These are phyloP conservation scores for Grigorovia humatica DNA, from an alignment of 805 yeast genomes.

Conservation along the genomic window DNA sequence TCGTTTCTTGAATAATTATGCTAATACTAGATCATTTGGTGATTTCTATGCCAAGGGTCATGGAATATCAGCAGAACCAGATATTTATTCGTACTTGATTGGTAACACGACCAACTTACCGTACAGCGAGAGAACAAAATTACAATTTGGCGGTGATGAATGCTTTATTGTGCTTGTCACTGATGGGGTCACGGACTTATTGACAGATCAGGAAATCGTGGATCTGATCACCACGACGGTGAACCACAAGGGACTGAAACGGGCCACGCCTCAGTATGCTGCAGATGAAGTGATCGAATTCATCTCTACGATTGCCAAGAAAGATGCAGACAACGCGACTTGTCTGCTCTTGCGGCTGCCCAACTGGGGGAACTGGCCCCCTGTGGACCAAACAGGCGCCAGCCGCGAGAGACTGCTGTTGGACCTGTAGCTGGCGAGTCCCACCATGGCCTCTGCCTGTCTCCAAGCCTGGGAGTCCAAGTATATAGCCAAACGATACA, in stretches of 20 bases:
- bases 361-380: slow-evolving; percentile 96
- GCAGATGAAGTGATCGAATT: slow-evolving; percentile 79
- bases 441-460: too few species aligned
- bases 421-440: neutral
- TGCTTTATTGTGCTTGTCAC: slow-evolving; percentile 71
- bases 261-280: slow-evolving; percentile 75
- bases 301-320: slow-evolving; percentile 75
- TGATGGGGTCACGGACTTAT: slow-evolving; percentile 77
- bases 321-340: slow-evolving; percentile 82
- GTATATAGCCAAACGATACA: too few species aligned
- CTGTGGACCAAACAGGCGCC: slow-evolving; percentile 71
- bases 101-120: slow-evolving; percentile 46
- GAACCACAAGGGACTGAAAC: slow-evolving; percentile 45
- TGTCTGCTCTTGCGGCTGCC: slow-evolving; percentile 67
- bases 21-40: slow-evolving; percentile 92
- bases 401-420: slow-evolving; percentile 58
- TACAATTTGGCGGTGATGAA: slow-evolving; percentile 70
- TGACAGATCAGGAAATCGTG: slow-evolving; percentile 84
- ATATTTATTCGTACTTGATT: slow-evolving; percentile 54
- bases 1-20: slow-evolving; percentile 62
- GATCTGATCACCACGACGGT: slow-evolving; percentile 72
- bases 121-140: slow-evolving; percentile 25
- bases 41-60: slow-evolving; percentile 69
- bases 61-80: slow-evolving; percentile 92
- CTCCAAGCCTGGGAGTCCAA: too few species aligned